Conservation (phyloP, 495 filamentous ascomycete genomes). For the Talaromyces proteolyticus region DNA sequence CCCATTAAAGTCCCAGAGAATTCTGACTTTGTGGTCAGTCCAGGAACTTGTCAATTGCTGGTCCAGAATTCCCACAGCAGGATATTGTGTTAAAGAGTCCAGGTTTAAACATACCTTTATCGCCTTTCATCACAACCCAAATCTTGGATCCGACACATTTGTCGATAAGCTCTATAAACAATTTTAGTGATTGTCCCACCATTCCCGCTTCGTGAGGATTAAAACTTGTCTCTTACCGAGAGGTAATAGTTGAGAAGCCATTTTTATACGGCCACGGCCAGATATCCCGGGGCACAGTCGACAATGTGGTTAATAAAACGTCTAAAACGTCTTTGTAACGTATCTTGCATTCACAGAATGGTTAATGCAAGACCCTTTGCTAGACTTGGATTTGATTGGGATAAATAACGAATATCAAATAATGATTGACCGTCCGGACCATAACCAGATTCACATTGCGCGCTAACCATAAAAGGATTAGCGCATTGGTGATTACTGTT, state of each 20-base stretch:
- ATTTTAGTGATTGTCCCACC: conserved; percentile 12
- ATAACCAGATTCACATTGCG: not conserved
- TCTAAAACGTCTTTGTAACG: too few relatives aligned
- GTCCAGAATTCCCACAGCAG: too few relatives aligned
- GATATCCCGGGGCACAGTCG: too few relatives aligned
- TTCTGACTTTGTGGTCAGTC: conserved; percentile 47
- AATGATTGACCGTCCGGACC: not conserved
- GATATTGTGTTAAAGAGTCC: too few relatives aligned
- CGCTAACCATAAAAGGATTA: not conserved
- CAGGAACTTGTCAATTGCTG: too few relatives aligned
- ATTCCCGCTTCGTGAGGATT: conserved; percentile 1
- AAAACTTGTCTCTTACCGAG: conserved; percentile 46
- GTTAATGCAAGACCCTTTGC: too few relatives aligned
- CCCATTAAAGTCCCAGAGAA: conserved; percentile 90
- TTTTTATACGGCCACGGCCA: too few relatives aligned
- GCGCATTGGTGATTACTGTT: too few relatives aligned
- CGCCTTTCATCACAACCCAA: conserved; percentile 99
- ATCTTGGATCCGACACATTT: conserved; percentile 97
- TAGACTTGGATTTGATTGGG: too few relatives aligned
- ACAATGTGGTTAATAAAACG: too few relatives aligned
- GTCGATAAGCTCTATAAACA: conserved; percentile 83
- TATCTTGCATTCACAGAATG: too few relatives aligned
- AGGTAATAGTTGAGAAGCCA: conserved; percentile 78
- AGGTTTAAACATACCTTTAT: conserved; percentile 73
- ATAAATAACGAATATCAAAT: not conserved